These are phyloP conservation scores for Trichocomaceae sp. DNA, from an alignment of 2,329 filamentous ascomycete species.

Conservation along the genomic window DNA sequence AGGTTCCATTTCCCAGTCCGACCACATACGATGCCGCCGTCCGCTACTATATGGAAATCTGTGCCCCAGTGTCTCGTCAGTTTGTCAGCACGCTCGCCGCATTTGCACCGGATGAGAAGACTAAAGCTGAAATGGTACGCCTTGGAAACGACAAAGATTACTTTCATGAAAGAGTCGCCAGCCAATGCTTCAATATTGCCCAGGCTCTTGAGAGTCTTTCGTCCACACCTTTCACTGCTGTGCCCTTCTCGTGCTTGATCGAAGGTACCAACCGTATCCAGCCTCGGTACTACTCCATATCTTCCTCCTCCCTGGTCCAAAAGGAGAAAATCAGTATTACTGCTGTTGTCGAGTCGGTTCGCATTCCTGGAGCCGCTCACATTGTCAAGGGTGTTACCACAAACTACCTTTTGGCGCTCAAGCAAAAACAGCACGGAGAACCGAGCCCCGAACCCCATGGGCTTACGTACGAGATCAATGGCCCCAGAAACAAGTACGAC, in stretches of 20 bases:
- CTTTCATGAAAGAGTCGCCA: slow-evolving; percentile 78
- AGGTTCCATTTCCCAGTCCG: slow-evolving; percentile 94
- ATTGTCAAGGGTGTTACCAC: slow-evolving; percentile 91
- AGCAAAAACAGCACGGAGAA: slow-evolving; percentile 93
- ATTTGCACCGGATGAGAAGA: slow-evolving; percentile 77
- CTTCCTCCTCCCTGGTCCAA: slow-evolving; percentile 88
- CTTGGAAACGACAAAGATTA: slow-evolving; percentile 92
- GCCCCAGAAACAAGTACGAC: slow-evolving; percentile 94
- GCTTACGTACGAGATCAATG: slow-evolving; percentile 75
- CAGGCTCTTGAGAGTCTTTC: slow-evolving; percentile 71
- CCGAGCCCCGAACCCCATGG: slow-evolving; percentile 73
- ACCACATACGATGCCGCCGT: slow-evolving; percentile 92
- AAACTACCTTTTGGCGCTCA: slow-evolving; percentile 90
- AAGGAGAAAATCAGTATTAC: slow-evolving; percentile 94
- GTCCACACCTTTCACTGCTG: slow-evolving; percentile 68
- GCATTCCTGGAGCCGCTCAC: slow-evolving; percentile 67
- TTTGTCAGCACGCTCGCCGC: slow-evolving; percentile 80
- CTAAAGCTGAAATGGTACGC: slow-evolving; percentile 81
- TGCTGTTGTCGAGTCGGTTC: slow-evolving; percentile 80
- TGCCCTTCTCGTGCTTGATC: slow-evolving; percentile 91
- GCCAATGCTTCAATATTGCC: slow-evolving; percentile 81
- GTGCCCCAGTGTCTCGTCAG: slow-evolving; percentile 91
- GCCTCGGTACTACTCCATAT: slow-evolving; percentile 98
- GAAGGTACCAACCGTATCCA: slow-evolving; percentile 93
- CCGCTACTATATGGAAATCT: slow-evolving; percentile 95